Conservation (phyloP, 108 stramenopile species). For the Stephanodiscus triporus region DNA sequence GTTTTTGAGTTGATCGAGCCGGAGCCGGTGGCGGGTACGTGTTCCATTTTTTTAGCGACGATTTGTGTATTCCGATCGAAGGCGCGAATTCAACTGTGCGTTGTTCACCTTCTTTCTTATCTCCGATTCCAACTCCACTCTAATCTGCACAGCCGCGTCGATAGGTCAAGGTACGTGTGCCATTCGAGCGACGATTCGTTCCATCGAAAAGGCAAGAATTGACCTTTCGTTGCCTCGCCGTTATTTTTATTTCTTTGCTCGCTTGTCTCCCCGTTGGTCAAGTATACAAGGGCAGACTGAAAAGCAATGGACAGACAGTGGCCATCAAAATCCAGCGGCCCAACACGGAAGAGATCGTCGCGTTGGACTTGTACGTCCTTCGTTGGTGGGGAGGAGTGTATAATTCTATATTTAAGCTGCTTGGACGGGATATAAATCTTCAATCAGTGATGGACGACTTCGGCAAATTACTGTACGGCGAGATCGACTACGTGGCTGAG, state of each 20-base stretch:
- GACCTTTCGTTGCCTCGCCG: background rate
- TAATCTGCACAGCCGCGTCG: background rate
- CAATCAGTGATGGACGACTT: conserved; percentile 95
- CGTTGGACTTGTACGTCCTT: conserved; percentile 92
- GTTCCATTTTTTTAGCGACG: background rate
- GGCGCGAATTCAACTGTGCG: background rate
- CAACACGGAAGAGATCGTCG: conserved; percentile 91
- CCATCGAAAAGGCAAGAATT: background rate
- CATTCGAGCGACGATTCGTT: background rate
- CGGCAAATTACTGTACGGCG: conserved; percentile 93
- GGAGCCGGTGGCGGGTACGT: conserved; percentile 84
- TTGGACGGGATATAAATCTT: conserved; percentile 89
- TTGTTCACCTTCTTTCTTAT: background rate
- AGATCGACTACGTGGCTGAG: conserved; percentile 97
- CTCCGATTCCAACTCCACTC: background rate
- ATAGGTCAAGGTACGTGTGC: background rate
- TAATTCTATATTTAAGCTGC: conserved; percentile 69
- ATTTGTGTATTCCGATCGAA: background rate
- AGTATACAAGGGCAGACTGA: conserved; percentile 93
- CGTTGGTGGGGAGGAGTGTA: conserved; percentile 93
- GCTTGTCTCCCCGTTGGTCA: conserved; percentile 83
- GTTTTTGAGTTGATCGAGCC: conserved; percentile 89
- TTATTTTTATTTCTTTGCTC: background rate
- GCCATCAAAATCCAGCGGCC: conserved; percentile 97
- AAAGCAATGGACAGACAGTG: conserved; percentile 85